Evolutionary conservation across 2,329 filamentous ascomycete species (phyloP).

Genomic region (Colletotrichum echinochloae): DNA sequence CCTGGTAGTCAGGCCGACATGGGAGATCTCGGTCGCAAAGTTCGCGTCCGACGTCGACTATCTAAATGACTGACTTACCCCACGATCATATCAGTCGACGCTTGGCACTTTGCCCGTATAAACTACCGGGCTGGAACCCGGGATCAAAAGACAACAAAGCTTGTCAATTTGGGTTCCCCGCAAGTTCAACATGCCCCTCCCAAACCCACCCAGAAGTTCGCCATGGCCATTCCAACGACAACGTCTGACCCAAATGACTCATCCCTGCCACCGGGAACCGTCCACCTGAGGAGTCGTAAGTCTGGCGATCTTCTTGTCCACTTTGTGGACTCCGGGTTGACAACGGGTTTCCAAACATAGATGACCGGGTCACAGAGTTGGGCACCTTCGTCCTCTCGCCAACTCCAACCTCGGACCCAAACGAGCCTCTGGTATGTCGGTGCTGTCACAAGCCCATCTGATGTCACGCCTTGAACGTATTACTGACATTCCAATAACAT

Average conservation of each 20-base stretch:
- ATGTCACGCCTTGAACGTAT: too few relatives aligned
- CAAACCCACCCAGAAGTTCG: neutral
- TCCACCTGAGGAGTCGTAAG: conserved; percentile 26
- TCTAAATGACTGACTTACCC: conserved; percentile 8
- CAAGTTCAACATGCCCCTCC: neutral
- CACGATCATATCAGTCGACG: neutral
- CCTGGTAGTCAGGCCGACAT: neutral
- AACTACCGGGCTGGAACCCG: conserved; percentile 14
- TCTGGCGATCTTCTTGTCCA: neutral
- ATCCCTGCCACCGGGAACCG: conserved; percentile 30
- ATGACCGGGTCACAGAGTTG: conserved; percentile 14
- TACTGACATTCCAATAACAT: neutral
- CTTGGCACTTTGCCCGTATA: neutral
- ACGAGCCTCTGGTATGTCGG: conserved; percentile 48
- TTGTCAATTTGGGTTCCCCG: neutral
- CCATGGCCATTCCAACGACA: neutral
- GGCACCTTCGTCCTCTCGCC: conserved; percentile 32
- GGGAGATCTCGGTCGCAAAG: neutral
- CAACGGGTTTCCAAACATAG: neutral
- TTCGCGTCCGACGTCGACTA: neutral
- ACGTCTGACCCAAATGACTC: neutral
- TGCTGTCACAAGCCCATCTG: neutral
- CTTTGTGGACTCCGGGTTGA: neutral
- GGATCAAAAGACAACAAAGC: neutral
- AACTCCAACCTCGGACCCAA: conserved; percentile 44